Base-by-base conservation (phyloP, 2,329 filamentous ascomycete genomes). In the Lomentospora prolificans region DNA sequence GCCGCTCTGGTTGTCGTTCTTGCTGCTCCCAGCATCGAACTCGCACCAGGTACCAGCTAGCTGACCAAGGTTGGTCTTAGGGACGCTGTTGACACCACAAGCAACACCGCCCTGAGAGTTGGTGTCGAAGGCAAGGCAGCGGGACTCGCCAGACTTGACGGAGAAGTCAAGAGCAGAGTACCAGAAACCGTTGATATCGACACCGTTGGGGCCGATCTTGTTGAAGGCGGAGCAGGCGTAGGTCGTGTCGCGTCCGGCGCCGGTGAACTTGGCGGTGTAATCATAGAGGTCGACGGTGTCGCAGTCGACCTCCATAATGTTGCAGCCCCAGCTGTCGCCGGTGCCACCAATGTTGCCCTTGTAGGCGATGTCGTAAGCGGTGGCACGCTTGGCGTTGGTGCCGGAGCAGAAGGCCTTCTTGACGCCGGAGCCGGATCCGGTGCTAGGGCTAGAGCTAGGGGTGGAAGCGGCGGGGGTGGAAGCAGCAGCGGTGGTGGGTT, bases 141-240 rank as follows among this genome's bases (percentile, higher is more conserved):
- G 67, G 55, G 64, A 63, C 62, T 65, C 64, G 57, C 65, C 64
- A 55, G 66, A 67, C 27, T 64, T 28, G 28, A 80, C 69, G 51
- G 57, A 65, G 64, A 79, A 79, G 55, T 58, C 65, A 53, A 75
- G 50, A 51, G 67, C 73, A 61, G 69, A 65, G 57, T 69, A 68
- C 68, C 73, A 79, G 70, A 76, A 76, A 60, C 77, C 77, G 63
- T 76, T 69, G 64, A 79, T 70, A 33, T 58, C 57, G n/a, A n/a
- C n/a, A 39, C 70, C 68, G 50, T 69, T 61, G 12, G 67, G 63
- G 48, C 76, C 77, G 55, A 79, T 77, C 75, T 80, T 80, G 74
- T 77, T 76, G 69, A 67, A 78, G 70, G 71, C 74, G 33, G 63
- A 62, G 63, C 77, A 78, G 46, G 65, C 41, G 41, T 39, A 56